These are phyloP conservation scores for Colletotrichum tanaceti DNA, from an alignment of 2,329 filamentous ascomycete species.

Conservation along the genomic window DNA sequence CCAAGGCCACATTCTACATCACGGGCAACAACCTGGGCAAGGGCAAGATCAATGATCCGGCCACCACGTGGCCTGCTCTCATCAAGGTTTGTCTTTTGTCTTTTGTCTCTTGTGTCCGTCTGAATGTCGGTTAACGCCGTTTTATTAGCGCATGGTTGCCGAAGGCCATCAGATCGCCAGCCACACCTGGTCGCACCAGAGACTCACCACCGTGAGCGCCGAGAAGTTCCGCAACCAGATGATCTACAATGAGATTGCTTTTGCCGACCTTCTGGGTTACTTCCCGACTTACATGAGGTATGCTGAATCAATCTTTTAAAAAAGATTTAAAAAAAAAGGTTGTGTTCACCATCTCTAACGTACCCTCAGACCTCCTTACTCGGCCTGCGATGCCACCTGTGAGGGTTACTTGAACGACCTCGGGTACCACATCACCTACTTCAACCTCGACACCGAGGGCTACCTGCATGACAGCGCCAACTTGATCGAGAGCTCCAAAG, in stretches of 20 bases:
- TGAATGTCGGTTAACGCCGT: background rate
- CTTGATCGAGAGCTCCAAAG: constrained; percentile 51
- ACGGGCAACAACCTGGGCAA: constrained; percentile 56
- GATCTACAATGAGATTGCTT: constrained; percentile 65
- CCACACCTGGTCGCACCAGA: constrained; percentile 65
- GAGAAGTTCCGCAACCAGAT: constrained; percentile 58
- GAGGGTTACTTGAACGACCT: constrained; percentile 43
- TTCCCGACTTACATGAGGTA: constrained; percentile 65
- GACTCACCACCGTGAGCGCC: constrained; percentile 36
- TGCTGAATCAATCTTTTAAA: background rate
- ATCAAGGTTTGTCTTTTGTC: constrained; percentile 44
- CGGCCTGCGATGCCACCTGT: constrained; percentile 52
- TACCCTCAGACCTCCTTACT: constrained; percentile 53
- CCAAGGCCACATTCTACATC: constrained; percentile 75
- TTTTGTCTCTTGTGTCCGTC: constrained; percentile 15
- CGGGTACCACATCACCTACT: constrained; percentile 53
- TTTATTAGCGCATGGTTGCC: constrained; percentile 56
- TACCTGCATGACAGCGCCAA: constrained; percentile 48
- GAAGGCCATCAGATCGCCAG: constrained; percentile 71
- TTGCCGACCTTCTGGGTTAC: constrained; percentile 65
- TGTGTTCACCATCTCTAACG: constrained; percentile 2
- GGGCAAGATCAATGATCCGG: constrained; percentile 61
- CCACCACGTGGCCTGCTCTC: constrained; percentile 51
- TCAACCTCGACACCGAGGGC: constrained; percentile 52
- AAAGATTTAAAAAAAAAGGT: no score